Percentiles rank a stretch among this genome's conserved stretches.
Conservation (phyloP, 192 early-diverging fungal species). For the Chytriomyces sp. region DNA sequence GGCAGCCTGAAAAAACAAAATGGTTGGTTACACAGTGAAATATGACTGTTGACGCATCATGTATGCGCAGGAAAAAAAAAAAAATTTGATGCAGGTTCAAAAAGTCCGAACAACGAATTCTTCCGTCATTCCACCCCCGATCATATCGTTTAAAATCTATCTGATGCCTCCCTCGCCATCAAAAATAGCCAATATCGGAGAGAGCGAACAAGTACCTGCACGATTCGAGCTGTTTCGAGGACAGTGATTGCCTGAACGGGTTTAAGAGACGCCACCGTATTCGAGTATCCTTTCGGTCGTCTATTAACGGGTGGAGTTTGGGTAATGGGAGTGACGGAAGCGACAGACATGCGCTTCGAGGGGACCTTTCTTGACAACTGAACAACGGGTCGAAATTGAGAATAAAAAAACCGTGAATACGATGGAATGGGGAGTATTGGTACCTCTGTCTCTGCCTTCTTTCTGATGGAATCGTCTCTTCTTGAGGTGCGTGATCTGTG, state of each 20-base stretch:
- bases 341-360: slow-evolving; percentile 24
- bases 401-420: background rate
- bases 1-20: slow-evolving; percentile 39
- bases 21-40: background rate
- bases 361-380: slow-evolving; percentile 10
- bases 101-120: background rate
- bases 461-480: slow-evolving; percentile 57
- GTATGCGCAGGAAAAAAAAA: background rate
- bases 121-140: background rate
- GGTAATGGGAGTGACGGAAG: background rate
- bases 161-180: too few relatives aligned
- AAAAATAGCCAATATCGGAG: background rate
- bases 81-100: background rate
- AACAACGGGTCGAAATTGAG: background rate
- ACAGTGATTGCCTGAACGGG: slow-evolving; percentile 86
- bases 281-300: slow-evolving; percentile 38
- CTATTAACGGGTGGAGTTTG: background rate
- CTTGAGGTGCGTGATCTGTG: slow-evolving; percentile 45
- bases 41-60: background rate
- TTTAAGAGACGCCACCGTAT: slow-evolving; percentile 88
- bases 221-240: slow-evolving; percentile 57
- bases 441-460: slow-evolving; percentile 57
- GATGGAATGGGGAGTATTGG: background rate
- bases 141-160: background rate
- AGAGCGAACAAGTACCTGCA: slow-evolving; percentile 39